These are phyloP conservation scores for Draba incana DNA, from an alignment of 345 rosid species.

Conservation along the genomic window DNA sequence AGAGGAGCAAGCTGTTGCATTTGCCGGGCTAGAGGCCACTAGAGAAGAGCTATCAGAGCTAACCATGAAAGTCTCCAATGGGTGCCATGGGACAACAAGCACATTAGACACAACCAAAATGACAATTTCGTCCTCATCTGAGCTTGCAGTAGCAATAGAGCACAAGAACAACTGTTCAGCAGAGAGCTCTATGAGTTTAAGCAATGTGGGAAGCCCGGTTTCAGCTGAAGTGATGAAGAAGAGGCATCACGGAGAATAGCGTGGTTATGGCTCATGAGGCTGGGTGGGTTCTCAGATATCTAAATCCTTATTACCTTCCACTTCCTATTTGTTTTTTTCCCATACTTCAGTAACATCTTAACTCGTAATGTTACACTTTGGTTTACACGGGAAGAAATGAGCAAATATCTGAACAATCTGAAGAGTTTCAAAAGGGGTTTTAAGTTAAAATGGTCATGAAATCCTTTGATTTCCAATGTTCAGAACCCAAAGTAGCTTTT, in stretches of 20 bases:
- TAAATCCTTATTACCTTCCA: no score
- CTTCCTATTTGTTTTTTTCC: no score
- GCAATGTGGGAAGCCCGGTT: slow-evolving; percentile 49
- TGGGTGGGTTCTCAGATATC: slow-evolving; percentile 52
- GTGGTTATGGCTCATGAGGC: slow-evolving; percentile 51
- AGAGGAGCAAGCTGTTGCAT: slow-evolving; percentile 66
- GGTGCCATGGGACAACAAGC: slow-evolving; percentile 54
- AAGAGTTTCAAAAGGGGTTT: no score
- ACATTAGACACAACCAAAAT: slow-evolving; percentile 33
- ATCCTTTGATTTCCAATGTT: no score
- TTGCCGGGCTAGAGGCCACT: slow-evolving; percentile 79
- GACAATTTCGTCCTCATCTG: slow-evolving; percentile 58
- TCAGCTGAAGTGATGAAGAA: slow-evolving; percentile 53
- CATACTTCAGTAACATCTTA: no score
- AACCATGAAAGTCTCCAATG: slow-evolving; percentile 69
- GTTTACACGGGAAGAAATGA: no score
- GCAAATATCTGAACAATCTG: no score
- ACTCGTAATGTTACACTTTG: no score
- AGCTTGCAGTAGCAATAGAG: slow-evolving; percentile 65
- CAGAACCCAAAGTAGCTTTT: no score
- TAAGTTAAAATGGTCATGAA: no score
- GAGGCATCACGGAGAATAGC: slow-evolving; percentile 52
- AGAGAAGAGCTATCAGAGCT: slow-evolving; percentile 87
- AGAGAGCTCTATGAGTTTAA: slow-evolving; percentile 77
- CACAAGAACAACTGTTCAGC: slow-evolving; percentile 59